These are phyloP conservation scores for Candida tammaniensis DNA, from an alignment of 805 yeast genomes.

Conservation along the genomic window DNA sequence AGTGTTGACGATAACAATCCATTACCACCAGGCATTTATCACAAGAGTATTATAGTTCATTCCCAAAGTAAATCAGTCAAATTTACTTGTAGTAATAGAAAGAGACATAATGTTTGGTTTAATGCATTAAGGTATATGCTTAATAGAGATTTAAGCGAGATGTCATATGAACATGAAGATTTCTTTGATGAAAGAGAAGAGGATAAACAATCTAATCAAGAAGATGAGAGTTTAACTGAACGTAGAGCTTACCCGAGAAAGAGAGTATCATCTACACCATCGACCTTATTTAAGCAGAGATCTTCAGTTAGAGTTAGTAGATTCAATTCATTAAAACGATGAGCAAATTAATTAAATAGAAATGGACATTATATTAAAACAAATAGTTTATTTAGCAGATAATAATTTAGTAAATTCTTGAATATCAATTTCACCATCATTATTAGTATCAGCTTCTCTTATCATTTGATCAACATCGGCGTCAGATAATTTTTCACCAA, in stretches of 20 bases:
- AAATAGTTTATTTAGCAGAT: constrained; percentile 55
- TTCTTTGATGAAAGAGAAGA: constrained; percentile 14
- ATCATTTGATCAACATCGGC: constrained; percentile 98
- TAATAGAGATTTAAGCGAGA: constrained; percentile 60
- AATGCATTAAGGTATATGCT: constrained; percentile 76
- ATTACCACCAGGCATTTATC: constrained; percentile 82
- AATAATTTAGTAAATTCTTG: constrained; percentile 92
- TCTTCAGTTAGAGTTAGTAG: constrained; percentile 17
- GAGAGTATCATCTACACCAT: constrained; percentile 16
- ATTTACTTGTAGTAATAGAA: constrained; percentile 83
- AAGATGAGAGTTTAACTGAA: constrained; percentile 16
- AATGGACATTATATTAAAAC: not conserved
- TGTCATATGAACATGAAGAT: constrained; percentile 38
- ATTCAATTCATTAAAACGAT: constrained; percentile 17
- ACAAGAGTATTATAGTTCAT: constrained; percentile 75
- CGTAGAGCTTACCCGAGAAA: constrained; percentile 22
- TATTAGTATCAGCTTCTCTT: constrained; percentile 90
- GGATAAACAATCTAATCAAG: constrained; percentile 14
- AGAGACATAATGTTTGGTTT: constrained; percentile 89
- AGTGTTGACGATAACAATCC: constrained; percentile 84
- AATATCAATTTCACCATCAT: constrained; percentile 96
- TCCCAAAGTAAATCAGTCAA: constrained; percentile 61
- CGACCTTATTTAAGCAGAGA: constrained; percentile 12
- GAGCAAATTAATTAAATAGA: not conserved
- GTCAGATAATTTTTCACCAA: constrained; percentile 94